Evolutionary conservation across 352 stramenopile genomes (phyloP).

Genomic region (Aphanomyces invadans): DNA sequence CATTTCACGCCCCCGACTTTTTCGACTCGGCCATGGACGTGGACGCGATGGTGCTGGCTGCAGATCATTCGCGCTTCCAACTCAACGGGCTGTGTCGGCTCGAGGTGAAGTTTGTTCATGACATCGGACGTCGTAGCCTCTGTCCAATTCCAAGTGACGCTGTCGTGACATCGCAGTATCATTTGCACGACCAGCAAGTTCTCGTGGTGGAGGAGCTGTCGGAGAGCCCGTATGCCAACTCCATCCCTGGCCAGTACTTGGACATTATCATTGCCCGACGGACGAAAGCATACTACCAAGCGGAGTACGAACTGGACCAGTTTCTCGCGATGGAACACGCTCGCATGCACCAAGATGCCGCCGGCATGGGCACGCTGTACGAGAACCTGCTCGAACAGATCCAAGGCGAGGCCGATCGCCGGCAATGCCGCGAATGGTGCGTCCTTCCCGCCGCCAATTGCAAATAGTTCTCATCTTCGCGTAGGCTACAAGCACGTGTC

Average conservation of each 20-base stretch:
- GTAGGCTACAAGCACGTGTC: conserved; percentile 29
- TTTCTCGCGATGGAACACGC: conserved; percentile 59
- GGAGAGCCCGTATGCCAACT: conserved; percentile 77
- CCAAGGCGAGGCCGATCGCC: conserved; percentile 76
- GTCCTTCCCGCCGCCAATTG: too few species aligned
- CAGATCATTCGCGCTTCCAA: not conserved
- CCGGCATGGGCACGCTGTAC: conserved; percentile 72
- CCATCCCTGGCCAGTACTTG: conserved; percentile 71
- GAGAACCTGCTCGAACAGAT: conserved; percentile 86
- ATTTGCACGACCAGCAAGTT: conserved; percentile 72
- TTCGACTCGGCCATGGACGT: not conserved
- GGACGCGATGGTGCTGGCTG: not conserved
- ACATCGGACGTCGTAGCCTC: not conserved
- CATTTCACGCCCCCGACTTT: not conserved
- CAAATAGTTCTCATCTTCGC: too few species aligned
- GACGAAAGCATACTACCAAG: conserved; percentile 65
- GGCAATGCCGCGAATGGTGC: conserved; percentile 81
- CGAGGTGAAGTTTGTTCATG: not conserved
- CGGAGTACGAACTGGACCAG: conserved; percentile 63
- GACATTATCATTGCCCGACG: conserved; percentile 72
- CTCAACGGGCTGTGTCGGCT: not conserved
- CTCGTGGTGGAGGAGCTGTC: conserved; percentile 78
- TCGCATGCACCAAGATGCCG: conserved; percentile 55
- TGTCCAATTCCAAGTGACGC: too few species aligned
- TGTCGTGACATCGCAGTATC: too few species aligned